Evolutionary conservation across 345 rosid genomes (phyloP), one percentile per base, ranked within the genome.

Genomic region (Pugionium dolabratum): DNA sequence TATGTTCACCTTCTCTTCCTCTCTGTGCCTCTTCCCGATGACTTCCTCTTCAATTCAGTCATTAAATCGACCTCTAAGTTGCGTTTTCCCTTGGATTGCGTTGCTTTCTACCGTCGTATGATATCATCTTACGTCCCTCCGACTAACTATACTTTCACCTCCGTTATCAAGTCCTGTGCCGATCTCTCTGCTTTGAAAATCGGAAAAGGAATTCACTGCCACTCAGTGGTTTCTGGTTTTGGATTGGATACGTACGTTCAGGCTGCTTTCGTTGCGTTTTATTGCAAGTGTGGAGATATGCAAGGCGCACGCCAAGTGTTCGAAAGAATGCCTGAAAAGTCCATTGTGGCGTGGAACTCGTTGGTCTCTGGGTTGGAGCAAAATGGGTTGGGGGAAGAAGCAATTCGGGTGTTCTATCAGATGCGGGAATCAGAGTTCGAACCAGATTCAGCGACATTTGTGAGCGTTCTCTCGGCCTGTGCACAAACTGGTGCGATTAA

Each of bases 331-430:
- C 80, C 79, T 18, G 88, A 69, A 0, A 83, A 68, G 73, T 79
- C 82, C 5, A 27, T 85, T 25, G 96, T 91, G 31, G 85, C 95
- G 1, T 91, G 96, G 96, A 91, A 91, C 66, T 83, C 95, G 18
- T 81, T 89, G 64, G 73, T 91, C 71, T 91, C 92, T 0, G 89
- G 92, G 9, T 87, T 85, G 28, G 98, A 89, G 75, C 98, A 86
- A 66, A 84, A 85, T 41, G 98, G 95, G 47, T 63, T 62, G 50
- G 84, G 80, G 4, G 79, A 77, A 28, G 84, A 87, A 58, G 95
- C 92, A 2, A 68, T 85, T 69, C 58, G 45, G 1, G 68, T 89
- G 76, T 91, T 91, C 59, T 26, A 79, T 59, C 57, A 30, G 62
- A 89, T 89, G 95, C 68, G 80, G 54, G 80, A 78, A 8, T 66